Evolutionary conservation across 345 rosid genomes (phyloP), one percentile per base, ranked within the genome.

Genomic region (Hypericum perforatum): DNA sequence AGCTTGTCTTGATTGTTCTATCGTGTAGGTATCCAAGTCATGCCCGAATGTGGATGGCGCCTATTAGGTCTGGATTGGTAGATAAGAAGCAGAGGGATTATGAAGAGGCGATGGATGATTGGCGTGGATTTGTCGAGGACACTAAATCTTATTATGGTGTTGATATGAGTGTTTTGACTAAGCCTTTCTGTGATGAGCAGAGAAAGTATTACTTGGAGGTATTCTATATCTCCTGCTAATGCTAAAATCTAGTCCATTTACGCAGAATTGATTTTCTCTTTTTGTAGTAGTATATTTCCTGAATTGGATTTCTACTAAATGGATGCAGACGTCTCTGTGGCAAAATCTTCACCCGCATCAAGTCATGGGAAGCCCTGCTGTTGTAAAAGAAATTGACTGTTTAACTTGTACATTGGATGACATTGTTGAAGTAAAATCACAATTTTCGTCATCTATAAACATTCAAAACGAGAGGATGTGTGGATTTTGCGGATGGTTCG

Each of bases 41-140:
- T 82, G 98, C 98, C 58, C 95, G 94, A 49, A 88, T 88, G 90
- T 88, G 98, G 98, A 61, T 92, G 53, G 95, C 89, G 52, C 96
- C 98, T 45, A 72, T 92, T 42, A 77, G 88, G 68, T 76, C 96
- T 59, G 76, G 72, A 13, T 57, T 85, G 73, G 75, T 63, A 12
- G 95, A 88, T 54, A 75, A 78, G 29, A 88, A 83, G 60, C 73
- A 53, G 72, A 71, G 53, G 29, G 95, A 88, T 52, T 83, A 64
- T 37, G 88, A 82, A 54, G 95, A 65, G 67, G 58, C 84, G 52
- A 88, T 92, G 94, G 82, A 78, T n/a, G 95, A 92, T 60, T 92
- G 98, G 98, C 16, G 68, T 67, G 49, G 58, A 57, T 92, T 92
- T 72, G 15, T 75, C 43, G 72, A 80, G 44, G 90, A 92, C 49